Conservation (phyloP, 345 rosid genomes). For the Noccaea caerulescens region DNA sequence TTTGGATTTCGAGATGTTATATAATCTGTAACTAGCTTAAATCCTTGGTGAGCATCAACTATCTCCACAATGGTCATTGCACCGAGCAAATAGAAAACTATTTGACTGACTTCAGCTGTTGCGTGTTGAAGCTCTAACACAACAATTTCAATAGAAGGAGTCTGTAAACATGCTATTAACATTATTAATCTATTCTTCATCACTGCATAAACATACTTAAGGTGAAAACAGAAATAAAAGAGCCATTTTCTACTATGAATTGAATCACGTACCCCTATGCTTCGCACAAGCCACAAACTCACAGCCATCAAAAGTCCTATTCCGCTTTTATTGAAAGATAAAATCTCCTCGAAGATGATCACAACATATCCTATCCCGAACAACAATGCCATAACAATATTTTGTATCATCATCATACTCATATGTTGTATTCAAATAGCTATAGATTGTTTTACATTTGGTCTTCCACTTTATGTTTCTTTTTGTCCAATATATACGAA, state of each 20-base stretch:
- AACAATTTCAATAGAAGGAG: constrained; percentile 78
- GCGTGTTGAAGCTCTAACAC: constrained; percentile 71
- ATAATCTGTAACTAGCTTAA: constrained; percentile 79
- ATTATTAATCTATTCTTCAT: background rate
- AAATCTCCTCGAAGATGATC: constrained; percentile 78
- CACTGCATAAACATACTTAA: background rate
- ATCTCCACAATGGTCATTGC: constrained; percentile 96
- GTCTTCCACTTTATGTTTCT: background rate
- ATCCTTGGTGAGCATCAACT: constrained; percentile 94
- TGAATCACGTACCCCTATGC: constrained; percentile 63
- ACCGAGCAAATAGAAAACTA: constrained; percentile 88
- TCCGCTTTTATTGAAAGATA: constrained; percentile 83
- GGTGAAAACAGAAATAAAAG: background rate
- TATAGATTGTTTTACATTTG: background rate
- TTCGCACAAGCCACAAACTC: constrained; percentile 80
- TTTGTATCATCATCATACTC: constrained; percentile 47
- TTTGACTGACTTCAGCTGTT: constrained; percentile 81
- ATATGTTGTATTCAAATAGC: constrained; percentile 25
- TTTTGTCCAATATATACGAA: background rate
- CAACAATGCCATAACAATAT: constrained; percentile 74
- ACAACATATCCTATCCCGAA: constrained; percentile 77
- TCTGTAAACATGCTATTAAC: constrained; percentile 48
- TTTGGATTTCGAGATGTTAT: constrained; percentile 74
- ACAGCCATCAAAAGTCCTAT: constrained; percentile 87
- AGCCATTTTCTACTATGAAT: background rate